Conservation (phyloP, 495 filamentous ascomycete genomes). For the Daldinia caldariorum region DNA sequence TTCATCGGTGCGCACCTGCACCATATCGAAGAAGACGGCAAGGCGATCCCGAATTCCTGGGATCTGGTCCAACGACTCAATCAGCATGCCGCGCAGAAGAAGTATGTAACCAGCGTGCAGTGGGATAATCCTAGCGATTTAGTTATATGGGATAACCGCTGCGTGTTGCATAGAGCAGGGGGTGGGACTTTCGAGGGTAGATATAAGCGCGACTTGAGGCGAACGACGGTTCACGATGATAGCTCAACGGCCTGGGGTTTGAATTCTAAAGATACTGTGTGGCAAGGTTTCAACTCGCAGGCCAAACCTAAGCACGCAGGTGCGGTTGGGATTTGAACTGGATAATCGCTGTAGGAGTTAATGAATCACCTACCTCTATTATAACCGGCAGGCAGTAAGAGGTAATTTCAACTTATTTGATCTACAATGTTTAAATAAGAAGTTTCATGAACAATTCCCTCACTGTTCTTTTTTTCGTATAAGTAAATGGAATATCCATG, state of each 20-base stretch:
- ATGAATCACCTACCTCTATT: too few relatives aligned
- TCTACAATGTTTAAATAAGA: too few relatives aligned
- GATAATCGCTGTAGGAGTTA: too few relatives aligned
- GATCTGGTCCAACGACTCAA: constrained; percentile 58
- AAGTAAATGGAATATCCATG: too few relatives aligned
- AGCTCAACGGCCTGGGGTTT: constrained; percentile 57
- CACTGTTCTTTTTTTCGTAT: too few relatives aligned
- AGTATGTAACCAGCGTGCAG: constrained; percentile 58
- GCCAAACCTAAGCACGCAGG: constrained; percentile 33
- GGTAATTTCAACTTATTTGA: too few relatives aligned
- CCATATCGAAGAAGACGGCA: constrained; percentile 60
- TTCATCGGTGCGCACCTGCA: constrained; percentile 66
- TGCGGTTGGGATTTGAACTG: constrained; percentile 26
- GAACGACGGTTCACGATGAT: constrained; percentile 64
- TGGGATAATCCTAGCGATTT: constrained; percentile 63
- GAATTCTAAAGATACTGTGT: constrained; percentile 46
- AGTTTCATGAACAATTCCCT: too few relatives aligned
- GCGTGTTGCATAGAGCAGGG: constrained; percentile 63
- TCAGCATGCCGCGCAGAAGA: constrained; percentile 59
- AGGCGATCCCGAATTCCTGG: constrained; percentile 48
- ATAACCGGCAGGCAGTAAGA: too few relatives aligned
- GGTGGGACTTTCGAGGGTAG: constrained; percentile 62
- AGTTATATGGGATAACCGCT: constrained; percentile 70
- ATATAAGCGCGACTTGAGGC: constrained; percentile 62
- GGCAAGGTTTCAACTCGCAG: constrained; percentile 36